Evolutionary conservation across 2,329 filamentous ascomycete species (phyloP).

Genomic region (Aciculosporium take): DNA sequence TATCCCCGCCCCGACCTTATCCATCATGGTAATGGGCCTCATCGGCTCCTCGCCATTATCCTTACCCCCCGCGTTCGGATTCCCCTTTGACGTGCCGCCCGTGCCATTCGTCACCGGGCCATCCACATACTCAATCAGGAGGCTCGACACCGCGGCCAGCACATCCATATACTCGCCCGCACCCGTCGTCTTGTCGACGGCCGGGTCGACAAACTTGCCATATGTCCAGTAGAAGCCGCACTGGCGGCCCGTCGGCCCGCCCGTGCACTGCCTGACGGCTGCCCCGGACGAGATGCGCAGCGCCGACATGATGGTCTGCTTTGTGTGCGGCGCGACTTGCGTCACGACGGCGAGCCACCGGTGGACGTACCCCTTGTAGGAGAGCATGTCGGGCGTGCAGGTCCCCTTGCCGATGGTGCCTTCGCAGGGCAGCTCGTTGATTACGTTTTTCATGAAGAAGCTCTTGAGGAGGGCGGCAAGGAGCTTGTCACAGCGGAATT

Average conservation of each 20-base stretch:
- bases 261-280: slow-evolving; percentile 38
- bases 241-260: slow-evolving; percentile 17
- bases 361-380: slow-evolving; percentile 25
- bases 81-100: slow-evolving; percentile 34
- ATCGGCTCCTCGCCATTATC: slow-evolving; percentile 15
- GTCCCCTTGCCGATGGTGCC: slow-evolving; percentile 20
- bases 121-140: slow-evolving; percentile 25
- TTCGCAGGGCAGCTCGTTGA: slow-evolving; percentile 56
- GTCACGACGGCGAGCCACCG: slow-evolving; percentile 39
- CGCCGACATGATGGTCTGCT: slow-evolving; percentile 31
- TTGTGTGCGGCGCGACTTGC: slow-evolving; percentile 38
- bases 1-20: slow-evolving; percentile 21
- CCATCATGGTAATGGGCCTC: background rate
- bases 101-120: slow-evolving; percentile 29
- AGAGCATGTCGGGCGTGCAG: slow-evolving; percentile 47
- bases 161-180: slow-evolving; percentile 21
- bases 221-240: slow-evolving; percentile 42
- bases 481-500: slow-evolving; percentile 34
- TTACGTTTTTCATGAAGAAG: slow-evolving; percentile 43
- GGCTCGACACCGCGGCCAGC: slow-evolving; percentile 31
- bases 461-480: slow-evolving; percentile 30
- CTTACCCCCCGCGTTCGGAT: slow-evolving; percentile 22
- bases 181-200: background rate
- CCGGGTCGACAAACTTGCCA: slow-evolving; percentile 18
- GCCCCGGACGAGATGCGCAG: slow-evolving; percentile 36